These are phyloP conservation scores for Ilyonectria destructans DNA, from an alignment of 2,329 filamentous ascomycete species.

Conservation along the genomic window DNA sequence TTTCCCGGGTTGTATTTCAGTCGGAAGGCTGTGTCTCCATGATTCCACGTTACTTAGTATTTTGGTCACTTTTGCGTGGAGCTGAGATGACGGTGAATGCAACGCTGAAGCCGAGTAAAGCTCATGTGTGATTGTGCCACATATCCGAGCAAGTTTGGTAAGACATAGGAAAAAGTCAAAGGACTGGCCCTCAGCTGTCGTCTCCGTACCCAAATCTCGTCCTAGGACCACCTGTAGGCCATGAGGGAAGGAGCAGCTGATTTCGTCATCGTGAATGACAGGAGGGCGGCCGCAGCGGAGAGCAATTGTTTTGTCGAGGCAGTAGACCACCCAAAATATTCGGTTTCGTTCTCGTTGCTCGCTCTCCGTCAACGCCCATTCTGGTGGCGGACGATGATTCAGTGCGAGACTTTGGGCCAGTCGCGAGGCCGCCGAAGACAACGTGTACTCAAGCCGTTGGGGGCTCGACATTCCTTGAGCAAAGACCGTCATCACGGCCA, in stretches of 20 bases:
- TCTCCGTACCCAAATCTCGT: rapidly evolving
- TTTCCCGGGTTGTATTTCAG: not conserved
- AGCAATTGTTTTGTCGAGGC: slow-evolving; percentile 22
- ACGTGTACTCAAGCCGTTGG: slow-evolving; percentile 15
- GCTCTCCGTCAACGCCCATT: not conserved
- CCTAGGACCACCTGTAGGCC: not conserved
- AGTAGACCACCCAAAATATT: slow-evolving; percentile 27
- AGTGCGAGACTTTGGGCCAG: slow-evolving; percentile 18
- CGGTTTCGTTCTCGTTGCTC: slow-evolving; percentile 12
- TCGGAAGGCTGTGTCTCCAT: not conserved
- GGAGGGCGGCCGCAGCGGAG: slow-evolving; percentile 19
- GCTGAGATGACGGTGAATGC: not conserved
- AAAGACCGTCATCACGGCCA: slow-evolving; percentile 25
- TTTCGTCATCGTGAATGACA: slow-evolving; percentile 5
- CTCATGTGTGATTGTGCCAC: not conserved
- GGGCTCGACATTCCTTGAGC: slow-evolving; percentile 26
- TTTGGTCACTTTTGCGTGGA: not conserved
- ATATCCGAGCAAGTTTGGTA: slow-evolving; percentile 10
- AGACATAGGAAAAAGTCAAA: slow-evolving; percentile 10
- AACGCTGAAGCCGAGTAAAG: slow-evolving; percentile 12
- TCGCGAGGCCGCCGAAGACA: slow-evolving; percentile 7
- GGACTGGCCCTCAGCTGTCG: too few species aligned
- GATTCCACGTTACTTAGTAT: not conserved
- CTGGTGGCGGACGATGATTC: not conserved
- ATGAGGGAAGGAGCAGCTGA: slow-evolving; percentile 11